Evolutionary conservation across 2,329 filamentous ascomycete species (phyloP).

Genomic region (Clonostachys sp.): DNA sequence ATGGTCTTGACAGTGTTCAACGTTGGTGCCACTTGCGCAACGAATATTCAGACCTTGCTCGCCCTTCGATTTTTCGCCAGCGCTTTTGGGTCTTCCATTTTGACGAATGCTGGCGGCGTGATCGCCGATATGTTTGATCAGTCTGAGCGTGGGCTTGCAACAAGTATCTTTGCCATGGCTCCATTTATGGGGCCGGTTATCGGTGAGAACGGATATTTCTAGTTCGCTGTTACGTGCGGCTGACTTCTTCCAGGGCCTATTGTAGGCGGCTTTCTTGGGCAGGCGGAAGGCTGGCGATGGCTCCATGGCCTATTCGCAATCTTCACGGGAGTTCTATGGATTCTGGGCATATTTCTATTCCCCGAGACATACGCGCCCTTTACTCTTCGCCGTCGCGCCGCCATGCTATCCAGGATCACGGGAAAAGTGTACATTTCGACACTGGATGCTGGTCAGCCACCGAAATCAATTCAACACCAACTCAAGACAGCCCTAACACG

Average conservation of each 20-base stretch:
- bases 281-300: slow-evolving; percentile 55
- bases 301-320: slow-evolving; percentile 50
- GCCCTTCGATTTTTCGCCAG: slow-evolving; percentile 60
- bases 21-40: slow-evolving; percentile 47
- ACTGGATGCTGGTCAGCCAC: slow-evolving; percentile 30
- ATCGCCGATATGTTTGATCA: slow-evolving; percentile 56
- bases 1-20: slow-evolving; percentile 35
- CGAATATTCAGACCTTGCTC: slow-evolving; percentile 51
- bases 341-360: slow-evolving; percentile 34
- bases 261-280: slow-evolving; percentile 52
- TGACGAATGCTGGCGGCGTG: slow-evolving; percentile 57
- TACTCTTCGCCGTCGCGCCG: slow-evolving; percentile 39
- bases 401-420: slow-evolving; percentile 35
- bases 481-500: slow-evolving; percentile 50
- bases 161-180: slow-evolving; percentile 59
- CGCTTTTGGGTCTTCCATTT: slow-evolving; percentile 51
- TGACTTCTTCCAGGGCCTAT: slow-evolving; percentile 55
- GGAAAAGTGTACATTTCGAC: slow-evolving; percentile 47
- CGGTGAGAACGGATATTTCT: slow-evolving; percentile 6
- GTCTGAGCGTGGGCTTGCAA: slow-evolving; percentile 48
- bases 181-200: slow-evolving; percentile 53
- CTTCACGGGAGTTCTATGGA: slow-evolving; percentile 48
- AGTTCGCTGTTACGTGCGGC: slow-evolving; percentile 52
- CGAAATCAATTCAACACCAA: slow-evolving; percentile 5
- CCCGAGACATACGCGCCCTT: slow-evolving; percentile 51